These are phyloP conservation scores for Suillus variegatus DNA, from an alignment of 768 basidiomycete species.

Conservation along the genomic window DNA sequence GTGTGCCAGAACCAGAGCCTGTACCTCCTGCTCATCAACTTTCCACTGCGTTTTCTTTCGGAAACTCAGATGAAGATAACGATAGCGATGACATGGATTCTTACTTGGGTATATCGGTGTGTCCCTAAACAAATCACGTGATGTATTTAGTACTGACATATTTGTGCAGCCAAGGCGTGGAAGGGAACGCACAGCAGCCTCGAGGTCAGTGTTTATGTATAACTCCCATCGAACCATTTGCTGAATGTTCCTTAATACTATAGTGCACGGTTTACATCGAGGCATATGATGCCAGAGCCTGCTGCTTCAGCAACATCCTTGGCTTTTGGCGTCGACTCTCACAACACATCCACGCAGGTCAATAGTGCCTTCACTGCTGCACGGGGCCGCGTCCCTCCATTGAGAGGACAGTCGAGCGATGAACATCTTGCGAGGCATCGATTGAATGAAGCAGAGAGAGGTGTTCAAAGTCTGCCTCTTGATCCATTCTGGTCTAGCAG, in stretches of 20 bases:
- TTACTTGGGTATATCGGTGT: not conserved
- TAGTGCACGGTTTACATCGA: not conserved
- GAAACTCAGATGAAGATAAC: conserved; percentile 7
- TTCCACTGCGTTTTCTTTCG: not conserved
- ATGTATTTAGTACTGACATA: not conserved
- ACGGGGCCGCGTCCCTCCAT: not conserved
- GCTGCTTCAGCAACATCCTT: not conserved
- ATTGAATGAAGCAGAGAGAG: not conserved
- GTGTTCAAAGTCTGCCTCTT: conserved; percentile 1
- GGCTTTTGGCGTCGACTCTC: conserved; percentile 4
- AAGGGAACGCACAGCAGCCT: conserved; percentile 5
- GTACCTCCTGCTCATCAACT: not conserved
- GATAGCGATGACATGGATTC: conserved; percentile 6
- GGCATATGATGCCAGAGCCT: conserved; percentile 4
- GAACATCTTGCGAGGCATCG: not conserved
- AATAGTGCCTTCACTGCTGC: not conserved
- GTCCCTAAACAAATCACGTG: not conserved
- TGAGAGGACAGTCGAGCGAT: not conserved
- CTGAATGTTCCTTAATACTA: not conserved
- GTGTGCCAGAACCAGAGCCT: not conserved
- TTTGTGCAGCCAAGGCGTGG: conserved; percentile 6
- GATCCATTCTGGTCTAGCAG: conserved; percentile 1
- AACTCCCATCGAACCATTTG: not conserved
- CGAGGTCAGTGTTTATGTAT: conserved; percentile 2
- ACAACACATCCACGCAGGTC: not conserved